Evolutionary conservation across 768 basidiomycete genomes (phyloP), one percentile per base, ranked within the genome.

Genomic region (Tricholoma hemisulphureum): DNA sequence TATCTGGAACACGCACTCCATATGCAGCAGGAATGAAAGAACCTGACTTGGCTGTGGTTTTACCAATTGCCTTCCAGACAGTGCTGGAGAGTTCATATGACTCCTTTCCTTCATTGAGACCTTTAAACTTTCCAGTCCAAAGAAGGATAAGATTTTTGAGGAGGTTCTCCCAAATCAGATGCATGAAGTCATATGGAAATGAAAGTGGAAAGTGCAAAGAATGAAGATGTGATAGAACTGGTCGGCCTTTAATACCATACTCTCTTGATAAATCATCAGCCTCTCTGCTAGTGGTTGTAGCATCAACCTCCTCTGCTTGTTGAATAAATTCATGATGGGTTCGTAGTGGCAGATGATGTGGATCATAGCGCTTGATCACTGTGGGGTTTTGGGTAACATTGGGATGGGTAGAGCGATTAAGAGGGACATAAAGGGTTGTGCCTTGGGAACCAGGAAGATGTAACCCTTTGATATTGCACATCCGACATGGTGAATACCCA

Each of bases 121-220:
- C 71, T 53, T 79, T 78, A 64, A 70, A 79, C 4, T 67, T 55
- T 0, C 76, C 76, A 1, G 69, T 75, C 75, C 75, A 80, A 1
- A 77, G 62, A 1, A 57, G 26, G 10, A 80, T 61, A 4, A 81
- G 67, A 43, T 72, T 75, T 16, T 63, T 63, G 29, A 76, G 54
- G 2, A 77, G 45, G 55, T 80, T 80, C 57, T 79, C 76, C 45
- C n/a, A n/a, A n/a, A n/a, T n/a, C n/a, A n/a, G n/a, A n/a, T n/a
- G n/a, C n/a, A n/a, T n/a, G n/a, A n/a, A n/a, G n/a, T n/a, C n/a
- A n/a, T n/a, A n/a, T n/a, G n/a, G n/a, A n/a, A n/a, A n/a, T n/a
- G n/a, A n/a, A n/a, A n/a, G n/a, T n/a, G n/a, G n/a, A n/a, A n/a
- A n/a, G n/a, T n/a, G n/a, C n/a, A n/a, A n/a, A n/a, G n/a, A n/a